Base-by-base conservation (phyloP, 2,329 filamentous ascomycete genomes). In the Erysiphe pulchra region DNA sequence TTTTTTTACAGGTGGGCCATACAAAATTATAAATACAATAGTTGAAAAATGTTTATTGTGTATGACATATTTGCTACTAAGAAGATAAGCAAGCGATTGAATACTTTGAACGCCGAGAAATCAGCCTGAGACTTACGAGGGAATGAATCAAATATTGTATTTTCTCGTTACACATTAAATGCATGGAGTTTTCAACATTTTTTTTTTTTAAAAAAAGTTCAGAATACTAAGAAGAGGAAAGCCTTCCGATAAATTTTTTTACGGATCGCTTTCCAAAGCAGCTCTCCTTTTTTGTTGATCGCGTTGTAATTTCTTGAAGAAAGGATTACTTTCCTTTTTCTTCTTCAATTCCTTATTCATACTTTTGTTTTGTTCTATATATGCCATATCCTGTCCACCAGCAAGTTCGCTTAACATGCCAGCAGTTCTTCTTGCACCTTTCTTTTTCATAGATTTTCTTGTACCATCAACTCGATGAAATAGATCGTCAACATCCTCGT, bases 341-440 rank as follows among this genome's bases (percentile, higher is more conserved):
- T 74, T 71, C 64, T 76, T 78, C 55, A 77, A 61, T 50, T 69
- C 66, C 62, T 75, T 77, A 56, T 81, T 83, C 51, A 70, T 68
- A 54, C 69, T 75, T 65, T 77, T 79, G 61, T 82, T 84, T 61
- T 82, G 77, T 60, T 87, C 82, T 47, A 84, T 75, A 59, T 87
- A 95, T n/a, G 87, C 86, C 90, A 98, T 95, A 58, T 92, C 83
- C 58, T 92, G 82, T 0, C 86, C 90, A 47, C 90, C 90, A 46
- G 81, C 84, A 47, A 94, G 69, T 54, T 92, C 86, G 44, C 77
- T 79, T 46, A 98, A 67, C 12, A 77, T 84, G 20, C 85, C 87
- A 0, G 86, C 90, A 28, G 80, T 92, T 48, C 90, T 72, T 51
- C 77, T 74, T 1, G 77, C 80, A 2, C 65, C 72, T n/a, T 61